Conservation (phyloP, 108 stramenopile genomes). For the Aurantiochytrium sp. region DNA sequence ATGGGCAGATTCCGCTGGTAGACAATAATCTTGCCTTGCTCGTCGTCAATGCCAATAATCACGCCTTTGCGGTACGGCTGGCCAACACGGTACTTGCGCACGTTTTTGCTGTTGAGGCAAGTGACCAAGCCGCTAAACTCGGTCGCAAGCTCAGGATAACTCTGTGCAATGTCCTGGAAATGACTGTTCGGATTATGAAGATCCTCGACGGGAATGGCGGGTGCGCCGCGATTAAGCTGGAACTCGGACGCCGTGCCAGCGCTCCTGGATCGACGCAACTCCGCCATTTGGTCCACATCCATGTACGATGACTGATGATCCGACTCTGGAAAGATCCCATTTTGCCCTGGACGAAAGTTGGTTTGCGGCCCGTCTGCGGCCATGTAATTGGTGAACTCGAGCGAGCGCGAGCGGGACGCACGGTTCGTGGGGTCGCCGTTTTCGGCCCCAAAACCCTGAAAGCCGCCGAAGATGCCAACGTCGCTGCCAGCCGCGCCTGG, state of each 20-base stretch:
- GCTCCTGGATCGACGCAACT: background rate
- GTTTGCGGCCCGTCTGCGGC: background rate
- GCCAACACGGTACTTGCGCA: conserved; percentile 8
- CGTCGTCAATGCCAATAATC: conserved; percentile 5
- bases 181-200: background rate
- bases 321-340: background rate
- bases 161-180: background rate
- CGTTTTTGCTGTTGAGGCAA: conserved; percentile 9
- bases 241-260: conserved; percentile 3
- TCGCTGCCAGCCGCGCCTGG: background rate
- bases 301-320: background rate
- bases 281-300: background rate
- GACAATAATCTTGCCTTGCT: conserved; percentile 15
- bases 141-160: background rate
- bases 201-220: background rate
- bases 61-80: background rate
- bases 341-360: background rate
- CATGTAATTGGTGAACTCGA: background rate
- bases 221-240: background rate
- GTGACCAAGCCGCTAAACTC: background rate
- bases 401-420: background rate
- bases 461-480: background rate
- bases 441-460: background rate
- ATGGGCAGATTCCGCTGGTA: background rate
- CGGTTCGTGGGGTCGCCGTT: background rate